Conservation (phyloP, 768 basidiomycete species). For the Rhizopogon roseolus region DNA sequence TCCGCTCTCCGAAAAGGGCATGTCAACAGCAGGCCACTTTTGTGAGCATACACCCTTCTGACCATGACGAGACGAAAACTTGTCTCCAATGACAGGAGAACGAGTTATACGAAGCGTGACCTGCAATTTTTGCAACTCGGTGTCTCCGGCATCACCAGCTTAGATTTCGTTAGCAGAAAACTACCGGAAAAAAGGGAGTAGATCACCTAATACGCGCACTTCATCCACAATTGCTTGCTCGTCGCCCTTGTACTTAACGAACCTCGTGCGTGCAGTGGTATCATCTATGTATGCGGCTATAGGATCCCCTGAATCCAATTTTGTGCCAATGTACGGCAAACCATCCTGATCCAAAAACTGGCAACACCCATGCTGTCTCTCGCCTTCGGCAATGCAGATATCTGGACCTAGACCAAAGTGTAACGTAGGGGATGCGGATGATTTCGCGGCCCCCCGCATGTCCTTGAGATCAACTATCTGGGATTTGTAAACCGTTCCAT, state of each 20-base stretch:
- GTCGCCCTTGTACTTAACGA: constrained; percentile 96
- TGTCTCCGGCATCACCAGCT: constrained; percentile 87
- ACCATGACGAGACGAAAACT: constrained; percentile 98
- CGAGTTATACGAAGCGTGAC: constrained; percentile 91
- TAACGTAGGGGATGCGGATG: constrained; percentile 53
- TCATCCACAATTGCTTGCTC: constrained; percentile 87
- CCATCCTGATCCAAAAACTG: constrained; percentile 78
- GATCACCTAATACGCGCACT: constrained; percentile 81
- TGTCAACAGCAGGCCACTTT: constrained; percentile 96
- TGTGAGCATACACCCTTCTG: constrained; percentile 99
- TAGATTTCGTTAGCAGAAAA: constrained; percentile 1
- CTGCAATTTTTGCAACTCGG: constrained; percentile 88
- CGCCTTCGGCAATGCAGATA: constrained; percentile 50
- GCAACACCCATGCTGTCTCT: constrained; percentile 36
- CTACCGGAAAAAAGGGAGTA: neutral
- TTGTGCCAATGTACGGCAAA: constrained; percentile 71
- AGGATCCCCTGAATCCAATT: constrained; percentile 68
- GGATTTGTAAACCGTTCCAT: constrained; percentile 95
- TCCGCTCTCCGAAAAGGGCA: constrained; percentile 98
- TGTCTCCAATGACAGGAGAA: constrained; percentile 96
- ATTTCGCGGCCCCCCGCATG: constrained; percentile 60
- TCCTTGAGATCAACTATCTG: constrained; percentile 89
- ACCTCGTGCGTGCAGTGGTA: constrained; percentile 72
- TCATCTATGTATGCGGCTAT: constrained; percentile 89
- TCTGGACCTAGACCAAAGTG: constrained; percentile 90